Conservation (phyloP, 306 rosid genomes). For the Erythrophleum fordii region DNA sequence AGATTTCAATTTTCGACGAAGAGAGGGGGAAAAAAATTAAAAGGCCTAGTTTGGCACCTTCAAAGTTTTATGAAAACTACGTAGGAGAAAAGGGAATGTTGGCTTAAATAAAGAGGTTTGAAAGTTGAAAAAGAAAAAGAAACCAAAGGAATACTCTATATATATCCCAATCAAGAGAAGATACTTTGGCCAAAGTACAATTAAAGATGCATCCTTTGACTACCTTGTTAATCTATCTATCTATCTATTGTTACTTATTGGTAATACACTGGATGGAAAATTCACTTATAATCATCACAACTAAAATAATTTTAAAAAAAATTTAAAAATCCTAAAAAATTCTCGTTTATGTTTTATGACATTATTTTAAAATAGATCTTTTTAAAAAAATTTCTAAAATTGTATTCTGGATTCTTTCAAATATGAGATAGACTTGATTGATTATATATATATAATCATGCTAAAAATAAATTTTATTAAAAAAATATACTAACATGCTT, state of each 20-base stretch:
- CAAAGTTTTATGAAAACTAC: constrained; percentile 7
- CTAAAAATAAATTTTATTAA: no score
- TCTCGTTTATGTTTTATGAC: not conserved
- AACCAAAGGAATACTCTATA: constrained; percentile 35
- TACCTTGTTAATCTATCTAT: constrained; percentile 54
- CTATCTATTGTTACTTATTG: not conserved
- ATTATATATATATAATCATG: no score
- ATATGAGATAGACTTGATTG: no score
- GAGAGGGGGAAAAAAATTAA: not conserved
- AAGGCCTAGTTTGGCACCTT: constrained; percentile 34
- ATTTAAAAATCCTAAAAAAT: not conserved
- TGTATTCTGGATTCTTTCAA: not conserved
- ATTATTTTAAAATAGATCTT: not conserved
- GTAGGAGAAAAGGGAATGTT: constrained; percentile 32
- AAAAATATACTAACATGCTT: no score
- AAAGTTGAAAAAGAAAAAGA: constrained; percentile 65
- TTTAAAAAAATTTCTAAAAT: not conserved
- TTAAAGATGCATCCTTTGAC: constrained; percentile 62
- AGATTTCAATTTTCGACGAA: constrained; percentile 15
- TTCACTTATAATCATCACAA: not conserved
- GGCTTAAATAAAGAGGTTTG: constrained; percentile 29
- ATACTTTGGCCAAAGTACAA: constrained; percentile 62
- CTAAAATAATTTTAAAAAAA: no score
- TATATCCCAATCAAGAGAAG: constrained; percentile 38
- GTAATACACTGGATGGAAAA: not conserved